Conservation (phyloP, 495 filamentous ascomycete species). For the Saxophila tyrrhenica region DNA sequence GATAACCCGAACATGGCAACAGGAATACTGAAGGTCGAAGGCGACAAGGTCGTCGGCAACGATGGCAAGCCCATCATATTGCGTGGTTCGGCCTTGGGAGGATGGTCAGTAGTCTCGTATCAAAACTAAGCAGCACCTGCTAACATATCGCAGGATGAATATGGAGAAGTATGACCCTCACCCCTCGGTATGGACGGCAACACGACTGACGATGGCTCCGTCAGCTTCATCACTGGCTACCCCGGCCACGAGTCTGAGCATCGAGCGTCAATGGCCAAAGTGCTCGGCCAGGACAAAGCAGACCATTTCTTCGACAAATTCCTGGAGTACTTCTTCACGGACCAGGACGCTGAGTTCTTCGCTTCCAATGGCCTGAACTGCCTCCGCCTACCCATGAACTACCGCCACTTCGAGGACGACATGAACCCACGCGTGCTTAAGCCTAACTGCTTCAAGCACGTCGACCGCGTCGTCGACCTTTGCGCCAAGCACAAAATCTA, state of each 20-base stretch:
- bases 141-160: neutral
- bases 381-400: slow-evolving; percentile 53
- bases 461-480: slow-evolving; percentile 48
- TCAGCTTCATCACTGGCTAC: slow-evolving; percentile 51
- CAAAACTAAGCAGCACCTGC: slow-evolving; percentile 28
- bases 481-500: slow-evolving; percentile 48
- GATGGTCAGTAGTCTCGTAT: slow-evolving; percentile 24
- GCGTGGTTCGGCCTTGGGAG: slow-evolving; percentile 39
- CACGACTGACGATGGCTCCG: slow-evolving; percentile 36
- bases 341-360: slow-evolving; percentile 50
- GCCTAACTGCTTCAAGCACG: slow-evolving; percentile 43
- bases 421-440: slow-evolving; percentile 50
- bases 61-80: slow-evolving; percentile 38
- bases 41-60: slow-evolving; percentile 36
- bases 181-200: slow-evolving; percentile 6
- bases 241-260: slow-evolving; percentile 48
- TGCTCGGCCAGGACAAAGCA: slow-evolving; percentile 40
- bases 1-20: slow-evolving; percentile 21
- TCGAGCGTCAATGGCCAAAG: slow-evolving; percentile 42
- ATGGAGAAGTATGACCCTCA: slow-evolving; percentile 4
- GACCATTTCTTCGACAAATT: slow-evolving; percentile 42
- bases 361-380: slow-evolving; percentile 49
- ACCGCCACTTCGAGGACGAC: slow-evolving; percentile 55
- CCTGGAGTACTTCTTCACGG: slow-evolving; percentile 54
- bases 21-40: slow-evolving; percentile 36